Evolutionary conservation across 2,329 filamentous ascomycete genomes (phyloP), one percentile per base, ranked within the genome.

Genomic region (Teratosphaeria epicoccoides): DNA sequence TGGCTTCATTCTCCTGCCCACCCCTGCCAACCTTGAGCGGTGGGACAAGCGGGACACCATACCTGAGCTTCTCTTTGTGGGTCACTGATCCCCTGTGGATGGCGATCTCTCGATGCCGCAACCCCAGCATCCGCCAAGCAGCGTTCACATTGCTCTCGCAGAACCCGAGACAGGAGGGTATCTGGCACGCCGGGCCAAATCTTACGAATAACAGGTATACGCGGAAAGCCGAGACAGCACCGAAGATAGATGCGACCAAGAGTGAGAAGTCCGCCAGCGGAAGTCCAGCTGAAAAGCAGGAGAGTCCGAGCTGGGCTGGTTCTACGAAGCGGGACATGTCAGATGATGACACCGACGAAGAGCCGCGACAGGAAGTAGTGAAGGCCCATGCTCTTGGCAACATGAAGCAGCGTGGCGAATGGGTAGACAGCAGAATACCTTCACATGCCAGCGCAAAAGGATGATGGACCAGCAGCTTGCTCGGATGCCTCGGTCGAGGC

Each of bases 71-170:
- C 51, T 62, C 60, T 1, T 52, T 66, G 12, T 66, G 63, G 63
- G 63, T 66, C n/a, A 66, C 63, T 2, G 63, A 66, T 51, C 63
- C 62, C 5, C 52, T 66, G 14, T 66, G 63, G 63, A 66, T 66
- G 63, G 63, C 60, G 24, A 63, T 66, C 43, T 63, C 61, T 14
- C 59, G 63, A 17, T 66, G 63, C 46, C 59, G 62, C 20, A 63
- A 64, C 23, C 60, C 63, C 6, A 58, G 57, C 7, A 64, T 65
- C 24, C 59, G 63, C 11, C 63, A 66, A 44, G 60, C 62, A 26
- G 63, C 63, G 17, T 66, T 65, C 52, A 61, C 60, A n/a, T 52
- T 66, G 23, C 56, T 66, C 10, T 61, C 59, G 9, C 59, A 63
- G 45, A 64, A 66, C 46, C 63, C 63, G 24, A 55, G 63, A 24